phyloP scores from a whole-genome alignment of 2,329 filamentous ascomycete species.

The Trichoderma sp. region DNA sequence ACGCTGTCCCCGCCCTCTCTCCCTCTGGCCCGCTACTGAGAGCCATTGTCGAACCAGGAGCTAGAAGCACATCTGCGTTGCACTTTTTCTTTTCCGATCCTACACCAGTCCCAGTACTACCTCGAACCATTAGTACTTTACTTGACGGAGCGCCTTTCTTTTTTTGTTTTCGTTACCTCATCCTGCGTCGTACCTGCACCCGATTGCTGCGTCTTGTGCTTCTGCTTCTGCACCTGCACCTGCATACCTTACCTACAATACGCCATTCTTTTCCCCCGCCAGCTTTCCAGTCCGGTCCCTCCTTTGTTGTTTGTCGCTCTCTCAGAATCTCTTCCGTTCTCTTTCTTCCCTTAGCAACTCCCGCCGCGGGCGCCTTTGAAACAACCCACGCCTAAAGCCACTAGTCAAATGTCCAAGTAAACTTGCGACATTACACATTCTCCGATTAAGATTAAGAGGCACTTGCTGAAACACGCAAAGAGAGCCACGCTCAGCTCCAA shows the following conservation, averaged over 20 bases:
- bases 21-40: not conserved
- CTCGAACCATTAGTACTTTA: not conserved
- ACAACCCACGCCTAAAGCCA: not conserved
- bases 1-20: slow-evolving; percentile 4
- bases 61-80: slow-evolving; percentile 4
- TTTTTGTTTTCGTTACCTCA: slow-evolving; percentile 4
- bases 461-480: slow-evolving; percentile 12
- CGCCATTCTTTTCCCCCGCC: not conserved
- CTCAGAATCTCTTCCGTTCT: not conserved
- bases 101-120: not conserved
- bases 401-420: slow-evolving; percentile 9
- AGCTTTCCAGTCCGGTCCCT: not conserved
- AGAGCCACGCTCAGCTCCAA: slow-evolving; percentile 6
- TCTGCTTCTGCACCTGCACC: not conserved
- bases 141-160: slow-evolving; percentile 7
- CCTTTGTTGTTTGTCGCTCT: not conserved
- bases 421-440: slow-evolving; percentile 5
- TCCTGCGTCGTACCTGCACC: not conserved
- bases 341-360: not conserved
- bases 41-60: slow-evolving; percentile 1
- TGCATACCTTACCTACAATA: not conserved
- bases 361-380: slow-evolving; percentile 9
- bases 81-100: slow-evolving; percentile 14
- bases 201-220: not conserved
- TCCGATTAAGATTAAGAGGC: slow-evolving; percentile 15